phyloP scores from a whole-genome alignment of 2,329 filamentous ascomycete species.

The Tolypocladium cylindrosporum region DNA sequence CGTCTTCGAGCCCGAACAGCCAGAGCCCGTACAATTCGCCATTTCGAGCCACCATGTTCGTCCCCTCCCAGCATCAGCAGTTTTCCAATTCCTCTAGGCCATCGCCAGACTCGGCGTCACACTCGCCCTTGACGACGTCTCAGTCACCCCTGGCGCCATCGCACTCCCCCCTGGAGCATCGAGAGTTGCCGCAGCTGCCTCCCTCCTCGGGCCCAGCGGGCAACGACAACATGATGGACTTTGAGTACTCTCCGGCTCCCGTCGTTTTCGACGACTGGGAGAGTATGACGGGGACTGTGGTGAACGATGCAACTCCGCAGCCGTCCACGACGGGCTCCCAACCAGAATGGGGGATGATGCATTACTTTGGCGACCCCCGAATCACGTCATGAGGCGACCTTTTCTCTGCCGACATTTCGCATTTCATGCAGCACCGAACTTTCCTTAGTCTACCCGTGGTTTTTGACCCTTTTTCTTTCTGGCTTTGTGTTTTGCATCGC shows the following conservation, averaged over 20 bases:
- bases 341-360: conserved; percentile 22
- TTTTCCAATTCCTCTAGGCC: conserved; percentile 16
- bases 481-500: not conserved
- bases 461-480: not conserved
- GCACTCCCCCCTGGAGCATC: conserved; percentile 22
- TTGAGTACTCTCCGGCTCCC: conserved; percentile 29
- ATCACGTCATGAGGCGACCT: conserved; percentile 14
- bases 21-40: conserved; percentile 17
- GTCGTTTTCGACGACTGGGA: conserved; percentile 33
- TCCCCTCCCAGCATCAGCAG: conserved; percentile 20
- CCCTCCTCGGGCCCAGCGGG: conserved; percentile 11
- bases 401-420: not conserved
- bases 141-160: conserved; percentile 18
- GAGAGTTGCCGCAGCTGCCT: conserved; percentile 23
- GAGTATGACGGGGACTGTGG: conserved; percentile 22
- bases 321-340: conserved; percentile 9
- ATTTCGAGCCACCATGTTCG: conserved; percentile 22
- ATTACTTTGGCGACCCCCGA: conserved; percentile 22
- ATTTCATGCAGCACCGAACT: not conserved
- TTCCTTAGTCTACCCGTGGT: not conserved
- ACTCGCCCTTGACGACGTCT: conserved; percentile 13
- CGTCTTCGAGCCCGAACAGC: conserved; percentile 9
- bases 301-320: conserved; percentile 16
- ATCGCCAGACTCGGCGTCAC: conserved; percentile 23
- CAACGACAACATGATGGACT: conserved; percentile 28